Conservation (phyloP, 768 basidiomycete species). For the Auricularia auricula-judae region DNA sequence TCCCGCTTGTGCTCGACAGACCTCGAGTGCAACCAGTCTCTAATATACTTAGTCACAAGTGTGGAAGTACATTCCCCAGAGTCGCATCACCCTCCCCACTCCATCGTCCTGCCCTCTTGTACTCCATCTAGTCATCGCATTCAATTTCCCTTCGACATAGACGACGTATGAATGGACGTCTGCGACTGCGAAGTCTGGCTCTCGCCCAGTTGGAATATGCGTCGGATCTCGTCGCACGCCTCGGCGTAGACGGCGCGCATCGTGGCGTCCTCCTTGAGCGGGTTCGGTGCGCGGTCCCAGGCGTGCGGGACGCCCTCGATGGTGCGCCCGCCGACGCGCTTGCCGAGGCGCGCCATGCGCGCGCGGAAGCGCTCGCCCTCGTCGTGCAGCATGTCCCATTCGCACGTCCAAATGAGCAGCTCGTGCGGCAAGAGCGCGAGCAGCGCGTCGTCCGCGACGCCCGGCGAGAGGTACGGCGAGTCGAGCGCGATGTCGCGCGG, state of each 20-base stretch:
- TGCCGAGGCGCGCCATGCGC: conserved; percentile 9
- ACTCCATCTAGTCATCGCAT: too few species aligned
- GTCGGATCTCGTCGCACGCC: conserved; percentile 5
- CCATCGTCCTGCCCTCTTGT: too few species aligned
- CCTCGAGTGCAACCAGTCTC: not conserved
- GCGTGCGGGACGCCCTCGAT: conserved; percentile 14
- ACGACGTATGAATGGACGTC: too few species aligned
- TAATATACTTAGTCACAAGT: not conserved
- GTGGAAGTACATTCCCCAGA: not conserved
- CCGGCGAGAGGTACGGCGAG: conserved; percentile 11
- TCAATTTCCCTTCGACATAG: too few species aligned
- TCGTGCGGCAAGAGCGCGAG: conserved; percentile 11
- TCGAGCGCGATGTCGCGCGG: conserved; percentile 4
- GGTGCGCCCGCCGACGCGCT: conserved; percentile 6
- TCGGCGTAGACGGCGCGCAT: conserved; percentile 2
- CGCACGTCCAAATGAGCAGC: conserved; percentile 10
- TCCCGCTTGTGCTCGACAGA: not conserved
- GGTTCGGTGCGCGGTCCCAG: conserved; percentile 7
- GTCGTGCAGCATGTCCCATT: conserved; percentile 13
- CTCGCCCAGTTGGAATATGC: not conserved
- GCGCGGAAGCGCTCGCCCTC: conserved; percentile 11
- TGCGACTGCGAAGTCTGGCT: too few species aligned
- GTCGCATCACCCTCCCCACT: too few species aligned
- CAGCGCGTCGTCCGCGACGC: conserved; percentile 9
- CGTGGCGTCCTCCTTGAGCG: not conserved